These are phyloP conservation scores for Macadamia integrifolia DNA, from an alignment of 164 flowering plant species.

Conservation along the genomic window DNA sequence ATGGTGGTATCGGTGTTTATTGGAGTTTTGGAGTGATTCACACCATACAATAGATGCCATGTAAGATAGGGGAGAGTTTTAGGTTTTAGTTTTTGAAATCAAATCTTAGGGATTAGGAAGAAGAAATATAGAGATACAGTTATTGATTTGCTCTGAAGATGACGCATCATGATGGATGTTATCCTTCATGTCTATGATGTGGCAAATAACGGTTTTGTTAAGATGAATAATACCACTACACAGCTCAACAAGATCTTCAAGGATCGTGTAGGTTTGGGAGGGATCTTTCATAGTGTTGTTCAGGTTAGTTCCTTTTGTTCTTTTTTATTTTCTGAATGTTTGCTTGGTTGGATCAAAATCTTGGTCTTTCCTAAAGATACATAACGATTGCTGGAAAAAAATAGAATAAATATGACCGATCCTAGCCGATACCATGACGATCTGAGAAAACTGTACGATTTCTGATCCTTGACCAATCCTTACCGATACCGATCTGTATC, in stretches of 20 bases:
- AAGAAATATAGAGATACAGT: not conserved
- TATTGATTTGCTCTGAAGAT: constrained; percentile 17
- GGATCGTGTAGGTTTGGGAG: constrained; percentile 96
- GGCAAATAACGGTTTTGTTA: constrained; percentile 78
- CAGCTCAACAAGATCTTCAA: constrained; percentile 97
- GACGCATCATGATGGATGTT: constrained; percentile 49
- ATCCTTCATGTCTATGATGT: constrained; percentile 82
- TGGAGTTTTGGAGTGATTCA: not conserved
- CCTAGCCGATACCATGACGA: no score
- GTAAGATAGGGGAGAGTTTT: not conserved
- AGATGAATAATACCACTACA: constrained; percentile 87
- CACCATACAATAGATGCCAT: not conserved
- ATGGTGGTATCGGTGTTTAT: not conserved
- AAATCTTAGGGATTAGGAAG: not conserved
- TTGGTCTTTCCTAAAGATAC: not conserved
- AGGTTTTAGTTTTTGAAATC: constrained; percentile 6
- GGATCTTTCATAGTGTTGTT: constrained; percentile 93
- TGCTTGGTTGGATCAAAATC: not conserved
- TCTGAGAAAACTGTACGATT: no score
- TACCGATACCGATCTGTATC: no score
- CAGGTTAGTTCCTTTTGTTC: constrained; percentile 39
- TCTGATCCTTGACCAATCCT: no score
- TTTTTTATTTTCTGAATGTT: not conserved
- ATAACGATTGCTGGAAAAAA: not conserved
- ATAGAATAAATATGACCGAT: no score